Conservation (phyloP, 192 early-diverging fungal species). For the Pecoramyces ruminantium region DNA sequence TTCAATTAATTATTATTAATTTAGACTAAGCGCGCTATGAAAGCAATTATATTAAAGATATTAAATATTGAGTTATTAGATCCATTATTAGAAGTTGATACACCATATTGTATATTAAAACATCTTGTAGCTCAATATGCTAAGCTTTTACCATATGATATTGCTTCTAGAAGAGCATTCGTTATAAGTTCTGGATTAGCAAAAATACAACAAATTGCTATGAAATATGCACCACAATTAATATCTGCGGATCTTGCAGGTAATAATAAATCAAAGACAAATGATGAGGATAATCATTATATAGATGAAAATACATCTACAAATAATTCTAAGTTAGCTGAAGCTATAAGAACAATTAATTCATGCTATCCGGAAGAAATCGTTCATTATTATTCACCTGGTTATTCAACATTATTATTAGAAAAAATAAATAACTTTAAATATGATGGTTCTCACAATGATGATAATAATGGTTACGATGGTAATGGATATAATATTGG, state of each 20-base stretch:
- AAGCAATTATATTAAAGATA: constrained; percentile 32
- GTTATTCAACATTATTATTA: constrained; percentile 28
- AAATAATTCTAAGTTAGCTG: constrained; percentile 34
- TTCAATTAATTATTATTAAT: too few species aligned
- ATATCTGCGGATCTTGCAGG: neutral
- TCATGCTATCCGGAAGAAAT: constrained; percentile 47
- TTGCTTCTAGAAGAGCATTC: constrained; percentile 27
- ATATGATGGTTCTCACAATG: neutral
- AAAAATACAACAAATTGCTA: constrained; percentile 33
- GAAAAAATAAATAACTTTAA: constrained; percentile 16
- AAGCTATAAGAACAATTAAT: constrained; percentile 31
- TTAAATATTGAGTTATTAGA: constrained; percentile 26
- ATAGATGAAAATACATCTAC: constrained; percentile 1
- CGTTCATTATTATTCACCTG: constrained; percentile 39
- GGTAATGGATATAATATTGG: too few species aligned
- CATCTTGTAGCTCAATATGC: constrained; percentile 38
- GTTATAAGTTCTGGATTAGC: constrained; percentile 30
- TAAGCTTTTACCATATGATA: constrained; percentile 38
- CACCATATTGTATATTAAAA: constrained; percentile 33
- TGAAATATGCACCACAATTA: constrained; percentile 8
- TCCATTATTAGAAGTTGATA: constrained; percentile 24
- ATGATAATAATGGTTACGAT: too few species aligned
- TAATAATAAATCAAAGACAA: neutral
- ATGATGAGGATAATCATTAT: neutral
- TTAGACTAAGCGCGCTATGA: constrained; percentile 28